phyloP scores from a whole-genome alignment of 495 filamentous ascomycete species.

The Parachaetomium inaequale region DNA sequence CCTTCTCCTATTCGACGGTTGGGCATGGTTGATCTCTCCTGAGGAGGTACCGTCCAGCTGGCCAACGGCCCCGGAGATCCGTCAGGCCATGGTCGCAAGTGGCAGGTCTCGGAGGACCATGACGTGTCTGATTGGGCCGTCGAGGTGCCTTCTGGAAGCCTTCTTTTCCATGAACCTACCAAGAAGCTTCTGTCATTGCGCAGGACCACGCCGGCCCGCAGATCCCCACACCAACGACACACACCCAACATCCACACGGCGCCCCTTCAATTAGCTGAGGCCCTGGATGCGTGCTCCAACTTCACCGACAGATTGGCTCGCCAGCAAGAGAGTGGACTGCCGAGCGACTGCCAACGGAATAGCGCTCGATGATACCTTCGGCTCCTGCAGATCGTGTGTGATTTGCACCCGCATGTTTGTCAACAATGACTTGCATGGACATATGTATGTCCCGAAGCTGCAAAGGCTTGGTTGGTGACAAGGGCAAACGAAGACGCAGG shows the following conservation, averaged over 20 bases:
- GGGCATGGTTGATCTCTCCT: not conserved
- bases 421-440: not conserved
- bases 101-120: conserved; percentile 9
- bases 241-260: not conserved
- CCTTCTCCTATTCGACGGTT: conserved; percentile 5
- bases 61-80: not conserved
- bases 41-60: not conserved
- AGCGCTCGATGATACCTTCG: not conserved
- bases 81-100: not conserved
- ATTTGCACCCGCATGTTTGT: not conserved
- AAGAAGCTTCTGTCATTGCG: not conserved
- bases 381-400: not conserved
- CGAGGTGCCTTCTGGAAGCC: conserved; percentile 19
- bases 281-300: not conserved
- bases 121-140: conserved; percentile 16
- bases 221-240: not conserved
- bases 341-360: not conserved
- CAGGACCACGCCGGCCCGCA: not conserved
- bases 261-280: conserved; percentile 1
- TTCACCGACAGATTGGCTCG: conserved; percentile 4
- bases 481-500: no score
- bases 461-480: not conserved
- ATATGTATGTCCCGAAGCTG: not conserved
- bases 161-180: conserved; percentile 12
- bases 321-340: not conserved